Conservation (phyloP, 768 basidiomycete genomes). For the Mycena polygramma region DNA sequence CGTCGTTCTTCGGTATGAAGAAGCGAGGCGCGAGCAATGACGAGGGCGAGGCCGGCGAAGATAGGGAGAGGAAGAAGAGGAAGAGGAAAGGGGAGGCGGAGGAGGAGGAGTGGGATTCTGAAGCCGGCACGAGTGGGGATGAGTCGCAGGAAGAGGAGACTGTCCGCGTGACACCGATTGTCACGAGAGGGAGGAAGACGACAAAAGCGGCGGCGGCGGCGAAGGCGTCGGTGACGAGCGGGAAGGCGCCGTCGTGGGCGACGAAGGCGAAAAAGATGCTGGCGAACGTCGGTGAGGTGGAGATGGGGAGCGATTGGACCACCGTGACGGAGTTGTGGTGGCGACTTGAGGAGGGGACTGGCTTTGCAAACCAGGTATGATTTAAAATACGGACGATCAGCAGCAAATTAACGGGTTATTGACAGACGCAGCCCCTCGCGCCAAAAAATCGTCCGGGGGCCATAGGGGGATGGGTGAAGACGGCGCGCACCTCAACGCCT, state of each 20-base stretch:
- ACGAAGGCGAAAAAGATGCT: neutral
- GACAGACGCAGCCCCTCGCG: neutral
- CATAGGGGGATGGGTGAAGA: conserved; percentile 1
- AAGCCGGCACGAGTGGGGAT: neutral
- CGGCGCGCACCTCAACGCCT: neutral
- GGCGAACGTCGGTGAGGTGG: neutral
- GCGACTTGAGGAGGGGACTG: neutral
- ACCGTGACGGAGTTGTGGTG: neutral
- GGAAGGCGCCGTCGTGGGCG: neutral
- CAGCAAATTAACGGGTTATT: neutral
- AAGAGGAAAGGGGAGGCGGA: neutral
- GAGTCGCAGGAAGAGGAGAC: neutral
- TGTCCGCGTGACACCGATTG: neutral
- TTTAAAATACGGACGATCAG: too few species aligned
- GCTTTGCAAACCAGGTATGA: neutral
- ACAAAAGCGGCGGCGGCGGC: too few species aligned
- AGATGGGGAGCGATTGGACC: conserved; percentile 4
- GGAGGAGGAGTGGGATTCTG: neutral
- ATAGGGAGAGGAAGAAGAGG: neutral
- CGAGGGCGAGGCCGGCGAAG: neutral
- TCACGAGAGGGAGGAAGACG: neutral
- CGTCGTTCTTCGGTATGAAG: conserved; percentile 7
- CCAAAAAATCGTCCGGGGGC: neutral
- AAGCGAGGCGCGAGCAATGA: neutral
- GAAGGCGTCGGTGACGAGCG: neutral